phyloP scores from a whole-genome alignment of 2,329 filamentous ascomycete genomes.

The Helminthosporium solani region DNA sequence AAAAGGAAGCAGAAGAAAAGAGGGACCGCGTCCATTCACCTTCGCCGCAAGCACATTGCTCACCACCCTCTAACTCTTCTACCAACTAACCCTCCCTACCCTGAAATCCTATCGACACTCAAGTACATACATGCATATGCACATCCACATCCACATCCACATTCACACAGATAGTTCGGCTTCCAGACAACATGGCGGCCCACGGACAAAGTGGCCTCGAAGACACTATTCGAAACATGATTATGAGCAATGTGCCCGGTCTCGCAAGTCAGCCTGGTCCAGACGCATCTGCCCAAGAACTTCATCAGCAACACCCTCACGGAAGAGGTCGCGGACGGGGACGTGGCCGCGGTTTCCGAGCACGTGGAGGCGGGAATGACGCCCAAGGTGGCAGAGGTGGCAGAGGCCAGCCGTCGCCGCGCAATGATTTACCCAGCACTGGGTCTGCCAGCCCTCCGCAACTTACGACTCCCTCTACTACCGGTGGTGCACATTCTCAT shows the following conservation, averaged over 20 bases:
- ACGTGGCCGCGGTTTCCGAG: slow-evolving; percentile 17
- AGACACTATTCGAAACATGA: slow-evolving; percentile 60
- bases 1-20: too few relatives aligned
- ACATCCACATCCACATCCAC: too few relatives aligned
- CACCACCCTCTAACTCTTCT: too few relatives aligned
- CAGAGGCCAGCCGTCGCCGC: not conserved
- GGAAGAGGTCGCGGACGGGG: slow-evolving; percentile 20
- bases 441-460: not conserved
- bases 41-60: too few relatives aligned
- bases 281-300: slow-evolving; percentile 10
- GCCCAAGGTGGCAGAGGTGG: not conserved
- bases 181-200: not conserved
- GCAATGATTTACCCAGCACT: not conserved
- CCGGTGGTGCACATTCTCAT: not conserved
- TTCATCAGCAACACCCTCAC: slow-evolving; percentile 14
- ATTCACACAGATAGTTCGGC: too few relatives aligned
- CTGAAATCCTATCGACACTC: too few relatives aligned
- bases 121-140: too few relatives aligned
- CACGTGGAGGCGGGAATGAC: slow-evolving; percentile 1
- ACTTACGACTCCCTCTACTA: not conserved
- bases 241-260: slow-evolving; percentile 54
- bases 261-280: slow-evolving; percentile 16
- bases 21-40: too few relatives aligned
- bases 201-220: slow-evolving; percentile 43
- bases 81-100: too few relatives aligned